These are phyloP conservation scores for Crepidotus variabilis DNA, from an alignment of 768 basidiomycete genomes.

Conservation along the genomic window DNA sequence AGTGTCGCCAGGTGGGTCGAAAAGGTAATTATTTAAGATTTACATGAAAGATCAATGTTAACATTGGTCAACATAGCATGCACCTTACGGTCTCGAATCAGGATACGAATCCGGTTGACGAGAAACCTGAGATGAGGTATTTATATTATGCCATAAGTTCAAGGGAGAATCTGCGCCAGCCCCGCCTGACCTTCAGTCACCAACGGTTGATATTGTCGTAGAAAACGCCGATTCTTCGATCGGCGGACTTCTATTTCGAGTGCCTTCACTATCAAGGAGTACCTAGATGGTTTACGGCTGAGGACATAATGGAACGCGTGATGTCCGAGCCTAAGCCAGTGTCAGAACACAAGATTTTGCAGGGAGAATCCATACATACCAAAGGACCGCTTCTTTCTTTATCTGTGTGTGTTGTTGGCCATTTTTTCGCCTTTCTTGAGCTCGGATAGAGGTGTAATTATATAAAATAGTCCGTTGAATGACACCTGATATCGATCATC, in stretches of 20 bases:
- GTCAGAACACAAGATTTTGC: constrained; percentile 4
- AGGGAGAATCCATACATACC: constrained; percentile 39
- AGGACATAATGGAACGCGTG: constrained; percentile 76
- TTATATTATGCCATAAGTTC: not conserved
- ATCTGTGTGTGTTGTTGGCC: constrained; percentile 16
- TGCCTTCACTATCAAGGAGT: constrained; percentile 40
- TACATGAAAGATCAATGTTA: too few species aligned
- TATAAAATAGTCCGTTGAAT: constrained; percentile 60
- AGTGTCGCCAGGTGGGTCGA: too few species aligned
- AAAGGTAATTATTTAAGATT: too few species aligned
- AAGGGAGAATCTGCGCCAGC: constrained; percentile 13
- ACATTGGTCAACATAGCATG: too few species aligned
- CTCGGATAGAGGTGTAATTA: constrained; percentile 48
- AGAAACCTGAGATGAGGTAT: not conserved
- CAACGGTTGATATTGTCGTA: constrained; percentile 42
- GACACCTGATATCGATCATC: constrained; percentile 38
- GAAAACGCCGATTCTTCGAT: constrained; percentile 38
- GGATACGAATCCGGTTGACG: not conserved
- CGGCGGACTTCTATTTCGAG: constrained; percentile 50
- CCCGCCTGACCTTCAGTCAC: constrained; percentile 41
- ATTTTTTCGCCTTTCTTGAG: constrained; percentile 29
- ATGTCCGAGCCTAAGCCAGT: constrained; percentile 62
- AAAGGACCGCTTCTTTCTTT: constrained; percentile 49
- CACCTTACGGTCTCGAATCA: too few species aligned
- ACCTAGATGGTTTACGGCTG: constrained; percentile 45